Conservation (phyloP, 306 rosid species). For the Bauhinia variegata region DNA sequence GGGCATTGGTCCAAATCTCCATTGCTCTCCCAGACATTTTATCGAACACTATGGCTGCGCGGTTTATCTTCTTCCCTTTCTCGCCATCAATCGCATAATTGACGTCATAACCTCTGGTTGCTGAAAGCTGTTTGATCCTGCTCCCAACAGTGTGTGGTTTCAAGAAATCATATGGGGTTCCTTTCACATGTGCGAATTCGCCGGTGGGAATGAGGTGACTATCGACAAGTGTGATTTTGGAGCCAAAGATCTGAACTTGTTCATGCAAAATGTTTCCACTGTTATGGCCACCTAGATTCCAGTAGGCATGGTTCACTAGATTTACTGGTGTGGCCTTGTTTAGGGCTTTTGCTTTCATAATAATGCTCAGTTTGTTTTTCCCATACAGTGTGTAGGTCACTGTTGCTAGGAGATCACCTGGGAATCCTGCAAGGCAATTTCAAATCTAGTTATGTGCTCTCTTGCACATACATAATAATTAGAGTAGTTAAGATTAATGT, state of each 20-base stretch:
- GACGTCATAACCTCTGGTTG: constrained; percentile 67
- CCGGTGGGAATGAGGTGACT: constrained; percentile 79
- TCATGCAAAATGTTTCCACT: constrained; percentile 74
- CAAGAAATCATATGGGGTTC: constrained; percentile 83
- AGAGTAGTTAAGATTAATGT: no score
- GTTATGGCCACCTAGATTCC: constrained; percentile 86
- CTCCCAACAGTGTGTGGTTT: constrained; percentile 58
- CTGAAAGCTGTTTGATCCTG: constrained; percentile 55
- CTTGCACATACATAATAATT: no score
- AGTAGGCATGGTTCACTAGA: constrained; percentile 74
- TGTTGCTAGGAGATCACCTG: constrained; percentile 69
- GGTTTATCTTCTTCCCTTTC: constrained; percentile 10
- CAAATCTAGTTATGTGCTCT: no score
- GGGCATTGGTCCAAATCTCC: constrained; percentile 56
- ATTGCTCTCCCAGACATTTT: constrained; percentile 57
- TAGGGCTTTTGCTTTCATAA: constrained; percentile 72
- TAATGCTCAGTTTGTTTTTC: constrained; percentile 46
- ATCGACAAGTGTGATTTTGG: constrained; percentile 65
- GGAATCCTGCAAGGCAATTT: constrained; percentile 63
- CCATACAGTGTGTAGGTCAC: constrained; percentile 61
- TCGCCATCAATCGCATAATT: constrained; percentile 69
- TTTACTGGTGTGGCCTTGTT: constrained; percentile 89
- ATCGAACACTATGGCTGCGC: constrained; percentile 51
- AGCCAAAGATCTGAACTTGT: constrained; percentile 62
- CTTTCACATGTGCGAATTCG: constrained; percentile 53